These are phyloP conservation scores for Podila minutissima DNA, from an alignment of 192 early-diverging fungal species.

Conservation along the genomic window DNA sequence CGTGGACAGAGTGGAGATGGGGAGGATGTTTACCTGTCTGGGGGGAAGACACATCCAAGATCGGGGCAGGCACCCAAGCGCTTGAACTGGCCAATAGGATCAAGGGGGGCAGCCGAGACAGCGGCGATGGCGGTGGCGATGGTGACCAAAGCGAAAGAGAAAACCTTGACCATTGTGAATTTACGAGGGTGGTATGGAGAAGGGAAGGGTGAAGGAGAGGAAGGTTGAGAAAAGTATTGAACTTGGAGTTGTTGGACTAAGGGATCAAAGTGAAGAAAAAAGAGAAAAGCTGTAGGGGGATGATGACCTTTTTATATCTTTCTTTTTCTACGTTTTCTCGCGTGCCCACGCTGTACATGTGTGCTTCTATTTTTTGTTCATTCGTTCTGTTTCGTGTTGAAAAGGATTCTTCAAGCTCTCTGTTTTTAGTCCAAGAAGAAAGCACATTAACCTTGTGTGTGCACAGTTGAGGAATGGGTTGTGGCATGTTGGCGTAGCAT, in stretches of 20 bases:
- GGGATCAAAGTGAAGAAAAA: conserved; percentile 29
- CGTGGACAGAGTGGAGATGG: not conserved
- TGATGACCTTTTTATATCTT: not conserved
- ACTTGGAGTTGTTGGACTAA: conserved; percentile 48
- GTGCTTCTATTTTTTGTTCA: too few relatives aligned
- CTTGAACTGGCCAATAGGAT: conserved; percentile 57
- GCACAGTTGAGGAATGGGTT: too few relatives aligned
- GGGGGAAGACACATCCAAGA: conserved; percentile 59
- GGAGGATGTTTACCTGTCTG: conserved; percentile 49
- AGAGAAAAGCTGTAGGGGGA: not conserved
- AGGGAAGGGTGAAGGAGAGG: conserved; percentile 3
- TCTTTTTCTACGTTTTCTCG: not conserved
- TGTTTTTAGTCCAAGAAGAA: too few relatives aligned
- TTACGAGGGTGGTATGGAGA: not conserved
- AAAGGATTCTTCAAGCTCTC: too few relatives aligned
- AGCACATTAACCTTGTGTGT: too few relatives aligned
- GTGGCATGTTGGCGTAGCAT: not conserved
- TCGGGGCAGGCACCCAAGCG: conserved; percentile 59
- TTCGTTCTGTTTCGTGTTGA: too few relatives aligned
- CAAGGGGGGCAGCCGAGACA: conserved; percentile 32
- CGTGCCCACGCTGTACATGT: too few relatives aligned
- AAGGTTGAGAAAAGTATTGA: conserved; percentile 3
- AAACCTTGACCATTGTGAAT: conserved; percentile 39
- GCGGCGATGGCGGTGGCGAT: conserved; percentile 40
- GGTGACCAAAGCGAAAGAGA: conserved; percentile 43